A percentile compares a stretch with the other conserved stretches of the same genome.
These are phyloP conservation scores for Candida saitoana DNA, from an alignment of 805 yeast genomes.

Conservation along the genomic window DNA sequence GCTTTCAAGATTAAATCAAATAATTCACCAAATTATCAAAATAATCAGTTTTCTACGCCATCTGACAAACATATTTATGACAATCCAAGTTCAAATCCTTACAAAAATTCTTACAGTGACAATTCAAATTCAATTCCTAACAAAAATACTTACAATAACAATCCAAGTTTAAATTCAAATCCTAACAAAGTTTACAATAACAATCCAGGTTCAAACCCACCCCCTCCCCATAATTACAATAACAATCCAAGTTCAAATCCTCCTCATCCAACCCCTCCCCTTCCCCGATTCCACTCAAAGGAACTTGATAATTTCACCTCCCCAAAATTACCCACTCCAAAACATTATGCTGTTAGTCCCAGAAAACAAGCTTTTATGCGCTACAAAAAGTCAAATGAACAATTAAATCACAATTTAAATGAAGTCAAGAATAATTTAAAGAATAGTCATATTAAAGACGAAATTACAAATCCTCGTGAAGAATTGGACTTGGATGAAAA, in stretches of 20 bases:
- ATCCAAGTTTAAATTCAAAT: not conserved
- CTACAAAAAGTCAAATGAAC: slow-evolving; percentile 28
- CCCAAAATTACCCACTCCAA: not conserved
- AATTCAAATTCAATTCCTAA: too few species aligned
- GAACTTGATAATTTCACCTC: not conserved
- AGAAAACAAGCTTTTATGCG: slow-evolving; percentile 37
- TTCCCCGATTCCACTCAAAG: not conserved
- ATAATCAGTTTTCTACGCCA: too few species aligned
- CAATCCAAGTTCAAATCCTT: too few species aligned
- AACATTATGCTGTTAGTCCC: slow-evolving; percentile 23
- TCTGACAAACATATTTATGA: too few species aligned
- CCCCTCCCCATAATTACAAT: not conserved
- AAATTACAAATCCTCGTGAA: slow-evolving; percentile 8
- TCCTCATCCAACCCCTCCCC: not conserved
- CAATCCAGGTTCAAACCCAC: not conserved
- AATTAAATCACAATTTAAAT: slow-evolving; percentile 18
- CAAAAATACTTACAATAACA: too few species aligned
- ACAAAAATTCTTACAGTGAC: too few species aligned
- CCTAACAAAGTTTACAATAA: not conserved
- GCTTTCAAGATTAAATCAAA: too few species aligned
- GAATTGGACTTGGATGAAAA: slow-evolving; percentile 31
- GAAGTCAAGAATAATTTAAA: slow-evolving; percentile 28
- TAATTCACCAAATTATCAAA: too few species aligned
- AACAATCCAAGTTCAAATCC: too few species aligned
- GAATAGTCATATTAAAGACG: slow-evolving; percentile 6